Base-by-base conservation (phyloP, 192 early-diverging fungal species). In the Jimgerdemannia lactiflua region DNA sequence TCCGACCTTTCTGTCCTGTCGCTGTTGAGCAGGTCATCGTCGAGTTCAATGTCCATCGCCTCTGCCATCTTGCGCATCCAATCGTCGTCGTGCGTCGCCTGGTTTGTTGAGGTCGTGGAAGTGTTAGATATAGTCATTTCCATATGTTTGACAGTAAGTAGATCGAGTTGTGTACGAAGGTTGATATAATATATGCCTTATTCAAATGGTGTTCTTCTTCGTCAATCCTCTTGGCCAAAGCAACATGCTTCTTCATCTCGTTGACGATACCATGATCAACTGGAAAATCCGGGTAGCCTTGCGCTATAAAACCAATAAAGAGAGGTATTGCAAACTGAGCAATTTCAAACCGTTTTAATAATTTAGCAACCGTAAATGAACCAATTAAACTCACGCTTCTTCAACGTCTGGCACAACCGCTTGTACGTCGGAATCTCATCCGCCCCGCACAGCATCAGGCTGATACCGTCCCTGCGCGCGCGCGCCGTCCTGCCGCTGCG, bases 401-500 rank as follows among this genome's bases (percentile, higher is more conserved):
- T 87, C 4, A 99, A 86, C 6, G 89, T 88, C n/a, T 87, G 78
- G 70, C 93, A 94, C 65, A 99, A 89, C 79, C 94, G 93, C 72
- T 91, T 87, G 83, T 96, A 97, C 40, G 92, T 75, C 66, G 87
- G 86, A 29, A 90, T 78, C 75, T 99, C 97, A 70, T 95, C 90
- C 20, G 97, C 96, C 40, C 92, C 90, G 74, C 89, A 91, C 64
- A 99, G 79, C 85, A 95, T 83, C 29, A 99, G 80, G 44, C 89
- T 91, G 39, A 97, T 82, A 72, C 97, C 97, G 71, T 95, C 92
- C 19, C 82, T 86, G 42, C 84, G 74, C n/a, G 93, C 96, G 75
- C 97, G 91, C 6, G 96, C 97, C 0, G 97, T 99, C 75, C 97
- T 91, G 64, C 97, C 97, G 77, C 91, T 92, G 9, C 97, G 89